Evolutionary conservation across 2,329 filamentous ascomycete genomes (phyloP), one percentile per base, ranked within the genome.

Genomic region (Aspergillaceae sp.): DNA sequence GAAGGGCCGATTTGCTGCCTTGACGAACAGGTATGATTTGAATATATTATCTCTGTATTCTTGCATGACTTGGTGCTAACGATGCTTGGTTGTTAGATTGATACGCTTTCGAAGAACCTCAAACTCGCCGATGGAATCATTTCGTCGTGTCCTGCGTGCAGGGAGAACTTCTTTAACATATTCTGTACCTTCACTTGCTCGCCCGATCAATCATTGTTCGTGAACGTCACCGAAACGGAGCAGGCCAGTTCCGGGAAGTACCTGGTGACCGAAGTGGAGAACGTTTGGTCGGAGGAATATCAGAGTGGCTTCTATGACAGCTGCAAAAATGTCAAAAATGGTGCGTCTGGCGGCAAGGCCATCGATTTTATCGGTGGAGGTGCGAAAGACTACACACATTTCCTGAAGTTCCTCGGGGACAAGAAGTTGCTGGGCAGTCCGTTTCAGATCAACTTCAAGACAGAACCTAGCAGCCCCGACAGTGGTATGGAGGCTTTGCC

Each of bases 181-280:
- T 98, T 98, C 68, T 98, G 92, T 72, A 94, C 89, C 4, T 97
- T 98, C 62, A 97, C 90, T 2, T 98, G 94, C 72, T 98, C 92
- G 4, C 91, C 94, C 4, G 86, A 98, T 60, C 92, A 98, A 65
- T 96, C 89, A 0, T 74, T 94, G 0, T 98, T 98, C 62, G 75
- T 98, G 64, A 98, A 98, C 60, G 82, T 98, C 38, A 97, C 92
- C 7, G 70, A 82, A 44, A 85, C 83, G 0, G 77, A 79, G 51
- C 75, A 67, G 66, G 71, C 52, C 62, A 76, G 67, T 46, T 68
- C 59, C 28, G 69, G 68, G 8, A 82, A 83, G 54, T 70, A 71
- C 47, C 68, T 88, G n/a, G 89, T 96, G 9, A 88, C 86, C 1
- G 88, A 96, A 70, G 71, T 98, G 26, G 90, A 96, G 61, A 91